Evolutionary conservation across 768 basidiomycete species (phyloP), one percentile per base, ranked within the genome.

Genomic region (Guyanaporus albipodus): DNA sequence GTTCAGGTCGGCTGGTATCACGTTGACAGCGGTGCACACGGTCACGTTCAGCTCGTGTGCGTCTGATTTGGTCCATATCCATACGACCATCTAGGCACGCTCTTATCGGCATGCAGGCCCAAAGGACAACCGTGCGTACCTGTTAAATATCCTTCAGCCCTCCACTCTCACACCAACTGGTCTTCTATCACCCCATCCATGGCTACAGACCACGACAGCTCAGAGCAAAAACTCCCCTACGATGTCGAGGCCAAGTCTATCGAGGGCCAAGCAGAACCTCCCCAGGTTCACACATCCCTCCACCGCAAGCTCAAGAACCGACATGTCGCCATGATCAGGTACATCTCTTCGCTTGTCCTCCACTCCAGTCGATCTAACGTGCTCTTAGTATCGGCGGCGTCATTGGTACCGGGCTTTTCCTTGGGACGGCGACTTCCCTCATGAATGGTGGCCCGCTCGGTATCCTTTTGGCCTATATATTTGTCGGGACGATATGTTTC

Each of bases 401-500:
- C 36, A 73, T 73, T 10, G 75, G 75, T 19, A 74, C 73, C 0
- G 61, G 66, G 24, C 58, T 71, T 14, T 68, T 70, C 53, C 63
- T 68, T 10, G 66, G 64, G 8, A 62, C 66, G 1, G 71, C 63
- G 7, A 33, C 55, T 7, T 64, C 71, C 8, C 62, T 77, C 32
- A 44, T 36, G 42, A 58, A 66, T 12, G 76, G 74, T 42, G 75
- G 76, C 36, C 76, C 76, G 3, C 11, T 78, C 2, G 76, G 76
- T n/a, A 54, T 77, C 31, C 59, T 77, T 10, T 58, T 76, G 18
- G 75, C 62, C 7, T 76, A 76, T 54, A 6, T 63, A 0, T 61
- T 67, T 26, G 44, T 72, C 1, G 70, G 68, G 15, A 45, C 70
- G 10, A 67, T 68, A 42, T 73, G 71, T 55, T 67, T 68, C 34